Conservation (phyloP, 768 basidiomycete genomes). For the Tricholoma matsutake region DNA sequence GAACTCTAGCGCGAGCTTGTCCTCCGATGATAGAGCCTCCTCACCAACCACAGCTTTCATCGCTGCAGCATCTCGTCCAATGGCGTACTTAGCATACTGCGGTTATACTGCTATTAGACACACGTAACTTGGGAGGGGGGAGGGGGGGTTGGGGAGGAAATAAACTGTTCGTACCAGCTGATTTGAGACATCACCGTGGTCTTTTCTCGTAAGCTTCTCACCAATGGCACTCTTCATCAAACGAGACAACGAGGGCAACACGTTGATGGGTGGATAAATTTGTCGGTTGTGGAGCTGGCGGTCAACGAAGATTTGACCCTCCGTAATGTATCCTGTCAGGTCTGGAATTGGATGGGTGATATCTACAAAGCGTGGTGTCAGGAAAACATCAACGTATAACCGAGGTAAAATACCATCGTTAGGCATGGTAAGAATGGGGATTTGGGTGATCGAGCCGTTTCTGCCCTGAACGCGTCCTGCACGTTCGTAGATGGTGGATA, state of each 20-base stretch:
- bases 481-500: conserved; percentile 99
- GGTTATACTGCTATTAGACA: conserved; percentile 6
- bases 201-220: conserved; percentile 94
- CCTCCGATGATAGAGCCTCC: conserved; percentile 91
- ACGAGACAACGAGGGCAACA: conserved; percentile 96
- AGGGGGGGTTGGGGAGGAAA: too few species aligned
- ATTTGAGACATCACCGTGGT: conserved; percentile 99
- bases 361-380: conserved; percentile 48
- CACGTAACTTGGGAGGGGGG: background rate
- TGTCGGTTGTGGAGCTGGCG: conserved; percentile 95
- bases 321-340: conserved; percentile 98
- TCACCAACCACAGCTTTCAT: conserved; percentile 99
- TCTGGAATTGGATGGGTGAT: conserved; percentile 99
- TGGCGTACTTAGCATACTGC: conserved; percentile 97
- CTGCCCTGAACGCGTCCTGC: conserved; percentile 97
- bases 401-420: conserved; percentile 78
- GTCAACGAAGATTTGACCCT: conserved; percentile 99
- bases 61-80: conserved; percentile 92
- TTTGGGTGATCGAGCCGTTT: conserved; percentile 99
- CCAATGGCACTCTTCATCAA: conserved; percentile 99
- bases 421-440: conserved; percentile 99
- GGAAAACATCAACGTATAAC: conserved; percentile 10
- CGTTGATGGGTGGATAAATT: conserved; percentile 99
- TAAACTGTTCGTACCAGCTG: conserved; percentile 66
- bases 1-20: conserved; percentile 96